Conservation (phyloP, 148 eudicot genomes). For the Simmondsia chinensis region DNA sequence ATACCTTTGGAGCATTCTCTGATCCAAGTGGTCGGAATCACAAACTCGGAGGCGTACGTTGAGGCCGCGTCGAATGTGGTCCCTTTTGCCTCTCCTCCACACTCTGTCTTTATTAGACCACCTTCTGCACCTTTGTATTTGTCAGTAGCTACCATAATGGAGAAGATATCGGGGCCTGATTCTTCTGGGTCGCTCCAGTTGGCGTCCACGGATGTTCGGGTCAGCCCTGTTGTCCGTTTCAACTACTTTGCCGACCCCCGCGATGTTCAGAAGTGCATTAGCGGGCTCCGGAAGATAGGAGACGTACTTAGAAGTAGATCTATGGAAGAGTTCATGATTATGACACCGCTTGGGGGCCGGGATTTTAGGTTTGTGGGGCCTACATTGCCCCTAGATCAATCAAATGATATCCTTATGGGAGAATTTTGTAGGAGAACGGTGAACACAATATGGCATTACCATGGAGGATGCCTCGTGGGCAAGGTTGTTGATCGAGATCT, state of each 20-base stretch:
- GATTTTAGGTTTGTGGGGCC: slow-evolving; percentile 77
- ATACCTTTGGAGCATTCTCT: slow-evolving; percentile 75
- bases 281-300: slow-evolving; percentile 60
- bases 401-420: slow-evolving; percentile 44
- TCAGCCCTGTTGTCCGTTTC: slow-evolving; percentile 62
- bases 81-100: slow-evolving; percentile 52
- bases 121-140: slow-evolving; percentile 45
- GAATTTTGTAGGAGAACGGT: slow-evolving; percentile 69
- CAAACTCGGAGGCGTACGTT: slow-evolving; percentile 56
- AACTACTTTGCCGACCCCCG: slow-evolving; percentile 69
- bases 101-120: slow-evolving; percentile 34
- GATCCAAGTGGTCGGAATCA: slow-evolving; percentile 93
- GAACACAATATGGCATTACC: slow-evolving; percentile 92
- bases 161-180: slow-evolving; percentile 64
- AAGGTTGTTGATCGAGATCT: slow-evolving; percentile 71
- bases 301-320: slow-evolving; percentile 48
- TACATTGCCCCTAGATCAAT: slow-evolving; percentile 47
- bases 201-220: slow-evolving; percentile 63
- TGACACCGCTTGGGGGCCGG: slow-evolving; percentile 29
- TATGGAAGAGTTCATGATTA: slow-evolving; percentile 60
- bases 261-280: slow-evolving; percentile 67
- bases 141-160: slow-evolving; percentile 82
- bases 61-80: slow-evolving; percentile 80
- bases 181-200: slow-evolving; percentile 67
- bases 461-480: slow-evolving; percentile 88